phyloP scores from a whole-genome alignment of 2,329 filamentous ascomycete genomes.

The Colletotrichum filicis region DNA sequence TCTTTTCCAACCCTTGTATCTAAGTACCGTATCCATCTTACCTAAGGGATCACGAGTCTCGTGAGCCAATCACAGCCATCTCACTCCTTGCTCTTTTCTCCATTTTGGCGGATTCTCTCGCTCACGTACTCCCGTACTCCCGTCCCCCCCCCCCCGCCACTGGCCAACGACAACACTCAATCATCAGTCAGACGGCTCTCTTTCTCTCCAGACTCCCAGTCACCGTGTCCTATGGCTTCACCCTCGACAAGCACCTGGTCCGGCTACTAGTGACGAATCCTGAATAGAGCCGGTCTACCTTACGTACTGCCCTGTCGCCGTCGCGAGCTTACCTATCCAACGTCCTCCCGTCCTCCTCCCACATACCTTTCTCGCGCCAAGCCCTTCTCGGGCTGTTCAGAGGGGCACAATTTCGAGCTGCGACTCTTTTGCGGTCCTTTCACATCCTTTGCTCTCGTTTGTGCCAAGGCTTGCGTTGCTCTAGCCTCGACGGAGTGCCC shows the following conservation, averaged over 20 bases:
- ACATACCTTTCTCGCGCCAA: conserved; percentile 23
- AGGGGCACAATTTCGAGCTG: conserved; percentile 1
- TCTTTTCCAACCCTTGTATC: background rate
- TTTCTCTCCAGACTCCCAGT: no score
- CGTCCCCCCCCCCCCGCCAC: background rate
- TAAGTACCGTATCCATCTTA: background rate
- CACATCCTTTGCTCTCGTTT: background rate
- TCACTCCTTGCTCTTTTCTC: background rate
- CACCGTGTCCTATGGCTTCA: background rate
- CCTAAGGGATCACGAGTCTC: background rate
- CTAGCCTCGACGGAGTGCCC: no score
- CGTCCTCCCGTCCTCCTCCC: conserved; percentile 19
- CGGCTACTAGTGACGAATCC: background rate
- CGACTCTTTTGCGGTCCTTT: background rate
- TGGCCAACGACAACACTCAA: no score
- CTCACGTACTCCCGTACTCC: background rate
- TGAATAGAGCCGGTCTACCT: background rate
- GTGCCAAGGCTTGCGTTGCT: conserved; percentile 18
- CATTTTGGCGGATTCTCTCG: background rate
- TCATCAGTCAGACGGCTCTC: no score
- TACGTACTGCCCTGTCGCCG: background rate
- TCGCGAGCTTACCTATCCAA: conserved; percentile 13
- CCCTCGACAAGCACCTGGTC: background rate
- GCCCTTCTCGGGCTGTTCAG: conserved; percentile 12
- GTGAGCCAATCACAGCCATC: background rate